Conservation (phyloP, 345 rosid genomes). For the Draba incana region DNA sequence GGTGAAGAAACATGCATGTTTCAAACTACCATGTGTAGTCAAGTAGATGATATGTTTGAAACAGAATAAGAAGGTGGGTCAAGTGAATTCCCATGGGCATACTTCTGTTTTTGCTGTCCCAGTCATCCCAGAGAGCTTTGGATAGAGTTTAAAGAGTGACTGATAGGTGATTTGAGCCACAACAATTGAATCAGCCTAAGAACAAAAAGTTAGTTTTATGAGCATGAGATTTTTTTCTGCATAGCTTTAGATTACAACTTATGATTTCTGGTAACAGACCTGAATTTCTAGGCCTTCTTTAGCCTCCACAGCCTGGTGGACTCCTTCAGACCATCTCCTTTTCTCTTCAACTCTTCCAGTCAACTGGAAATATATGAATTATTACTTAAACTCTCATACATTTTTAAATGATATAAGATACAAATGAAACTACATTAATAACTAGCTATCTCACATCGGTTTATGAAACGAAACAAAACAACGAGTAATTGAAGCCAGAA, state of each 20-base stretch:
- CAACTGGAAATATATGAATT: conserved; percentile 51
- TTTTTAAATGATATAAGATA: neutral
- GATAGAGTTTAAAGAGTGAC: conserved; percentile 94
- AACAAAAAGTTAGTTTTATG: conserved; percentile 16
- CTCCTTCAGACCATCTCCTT: conserved; percentile 97
- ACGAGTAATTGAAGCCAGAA: conserved; percentile 11
- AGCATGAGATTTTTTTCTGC: conserved; percentile 11
- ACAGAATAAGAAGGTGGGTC: conserved; percentile 8
- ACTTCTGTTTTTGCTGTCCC: conserved; percentile 99
- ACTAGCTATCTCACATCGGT: neutral
- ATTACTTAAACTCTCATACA: conserved; percentile 4
- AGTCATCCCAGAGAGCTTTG: conserved; percentile 97
- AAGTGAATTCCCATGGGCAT: conserved; percentile 32
- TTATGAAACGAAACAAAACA: conserved; percentile 13
- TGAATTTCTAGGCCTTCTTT: conserved; percentile 92
- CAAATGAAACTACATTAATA: neutral
- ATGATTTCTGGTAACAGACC: conserved; percentile 41
- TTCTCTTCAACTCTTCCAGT: conserved; percentile 99
- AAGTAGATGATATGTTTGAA: conserved; percentile 3
- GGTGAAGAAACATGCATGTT: conserved; percentile 22
- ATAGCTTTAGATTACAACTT: conserved; percentile 23
- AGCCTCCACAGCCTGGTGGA: conserved; percentile 98
- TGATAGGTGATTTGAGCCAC: conserved; percentile 98
- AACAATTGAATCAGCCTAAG: conserved; percentile 93
- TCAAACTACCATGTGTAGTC: conserved; percentile 1